Percentiles rank a stretch among this genome's conserved stretches.
phyloP scores from a whole-genome alignment of 257 asterid genomes.

The Catharanthus roseus region DNA sequence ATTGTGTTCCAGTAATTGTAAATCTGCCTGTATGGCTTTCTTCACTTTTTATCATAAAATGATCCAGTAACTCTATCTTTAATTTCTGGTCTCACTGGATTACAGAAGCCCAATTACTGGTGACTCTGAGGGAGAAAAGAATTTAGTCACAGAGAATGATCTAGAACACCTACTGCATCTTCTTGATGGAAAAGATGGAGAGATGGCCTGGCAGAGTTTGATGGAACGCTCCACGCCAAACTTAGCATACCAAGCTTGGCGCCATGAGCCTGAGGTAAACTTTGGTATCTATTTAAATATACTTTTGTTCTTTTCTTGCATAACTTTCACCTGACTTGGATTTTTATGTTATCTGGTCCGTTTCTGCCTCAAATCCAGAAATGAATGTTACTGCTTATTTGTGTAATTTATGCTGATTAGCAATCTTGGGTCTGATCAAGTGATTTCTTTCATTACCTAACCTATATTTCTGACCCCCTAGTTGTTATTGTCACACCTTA shows the following conservation, averaged over 20 bases:
- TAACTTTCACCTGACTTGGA: background rate
- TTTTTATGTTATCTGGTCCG: background rate
- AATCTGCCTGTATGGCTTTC: background rate
- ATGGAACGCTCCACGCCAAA: slow-evolving; percentile 86
- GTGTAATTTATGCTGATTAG: background rate
- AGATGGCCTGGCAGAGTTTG: slow-evolving; percentile 83
- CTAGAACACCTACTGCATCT: slow-evolving; percentile 62
- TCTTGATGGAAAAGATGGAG: slow-evolving; percentile 63
- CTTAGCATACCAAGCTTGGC: slow-evolving; percentile 95
- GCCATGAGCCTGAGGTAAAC: slow-evolving; percentile 80
- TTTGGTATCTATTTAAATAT: slow-evolving; percentile 1
- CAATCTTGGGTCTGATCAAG: background rate
- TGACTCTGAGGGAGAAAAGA: slow-evolving; percentile 38
- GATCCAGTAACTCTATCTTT: background rate
- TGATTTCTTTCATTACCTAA: background rate
- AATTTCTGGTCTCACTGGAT: background rate
- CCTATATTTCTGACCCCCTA: background rate
- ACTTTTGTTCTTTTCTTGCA: background rate
- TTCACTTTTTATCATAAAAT: background rate
- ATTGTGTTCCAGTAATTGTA: background rate
- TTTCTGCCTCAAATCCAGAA: background rate
- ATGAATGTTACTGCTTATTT: background rate
- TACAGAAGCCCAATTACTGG: slow-evolving; percentile 42
- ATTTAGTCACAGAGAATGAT: slow-evolving; percentile 55
- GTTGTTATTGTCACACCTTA: background rate